Conservation (phyloP, 2,329 filamentous ascomycete genomes). For the Chaetomiaceae sp. region DNA sequence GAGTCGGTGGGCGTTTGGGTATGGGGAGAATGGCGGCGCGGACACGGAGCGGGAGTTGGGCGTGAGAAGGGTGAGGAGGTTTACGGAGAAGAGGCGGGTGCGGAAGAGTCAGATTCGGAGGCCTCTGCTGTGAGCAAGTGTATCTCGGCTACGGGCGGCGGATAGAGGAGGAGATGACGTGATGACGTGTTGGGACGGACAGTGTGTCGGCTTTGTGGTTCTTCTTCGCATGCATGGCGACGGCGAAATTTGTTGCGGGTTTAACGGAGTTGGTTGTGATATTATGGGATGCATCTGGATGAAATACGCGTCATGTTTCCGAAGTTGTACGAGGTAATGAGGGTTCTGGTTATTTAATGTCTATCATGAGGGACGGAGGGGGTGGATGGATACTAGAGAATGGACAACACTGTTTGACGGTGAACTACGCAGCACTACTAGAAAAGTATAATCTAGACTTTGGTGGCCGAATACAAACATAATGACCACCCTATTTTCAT, state of each 20-base stretch:
- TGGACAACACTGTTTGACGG: background rate
- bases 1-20: conserved; percentile 50
- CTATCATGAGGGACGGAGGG: background rate
- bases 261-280: background rate
- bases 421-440: background rate
- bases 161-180: conserved; percentile 8
- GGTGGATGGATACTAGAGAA: too few relatives aligned
- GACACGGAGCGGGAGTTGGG: conserved; percentile 38
- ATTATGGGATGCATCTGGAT: background rate
- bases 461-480: too few relatives aligned
- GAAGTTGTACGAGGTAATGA: background rate
- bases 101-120: conserved; percentile 30
- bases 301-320: background rate
- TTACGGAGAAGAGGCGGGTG: conserved; percentile 40
- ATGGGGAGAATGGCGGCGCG: conserved; percentile 31
- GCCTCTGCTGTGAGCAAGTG: conserved; percentile 11
- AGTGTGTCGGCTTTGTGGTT: background rate
- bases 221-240: conserved; percentile 11
- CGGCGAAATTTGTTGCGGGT: conserved; percentile 5
- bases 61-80: conserved; percentile 42
- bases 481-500: too few relatives aligned
- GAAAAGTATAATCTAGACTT: background rate
- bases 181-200: background rate
- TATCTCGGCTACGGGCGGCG: too few relatives aligned
- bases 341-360: conserved; percentile 1